Base-by-base conservation (phyloP, 169 alveolate genomes). In the Plasmodium relictum region DNA sequence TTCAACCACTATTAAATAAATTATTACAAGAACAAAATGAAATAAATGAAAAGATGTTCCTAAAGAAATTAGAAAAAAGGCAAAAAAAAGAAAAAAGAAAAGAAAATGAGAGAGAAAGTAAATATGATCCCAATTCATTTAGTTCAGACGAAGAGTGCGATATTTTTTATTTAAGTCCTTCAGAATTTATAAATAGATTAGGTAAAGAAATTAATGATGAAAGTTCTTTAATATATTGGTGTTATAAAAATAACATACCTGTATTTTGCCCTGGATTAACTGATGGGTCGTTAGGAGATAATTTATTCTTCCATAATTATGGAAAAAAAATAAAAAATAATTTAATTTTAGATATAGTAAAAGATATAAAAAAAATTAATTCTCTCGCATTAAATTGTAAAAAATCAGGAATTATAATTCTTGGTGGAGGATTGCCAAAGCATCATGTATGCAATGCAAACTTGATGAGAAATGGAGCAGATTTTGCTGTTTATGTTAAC, bases 371-470 rank as follows among this genome's bases (percentile, higher is more conserved):
- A 50, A 88, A 90, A 48, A 93, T 98, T 65, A 98, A 99, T 91
- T 98, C 98, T 73, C 68, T 97, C 59, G 98, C 99, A 14, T 88
- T 98, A 72, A 88, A 96, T 78, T 96, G 99, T 8, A 94, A 94
- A 56, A 96, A 97, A 88, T 94, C 99, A 10, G 99, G 99, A 45
- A 96, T 98, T 91, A 93, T 99, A 52, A 96, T 98, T 59, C 93
- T 98, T 18, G 99, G 99, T 24, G 99, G 99, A 2, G 99, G 99
- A 1, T 91, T 97, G 48, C 97, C 99, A 50, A 99, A 99, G 91
- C 99, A 99, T 93, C 99, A 99, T 94, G 98, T 98, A 26, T 97
- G 99, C 95, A 99, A 99, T 93, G 99, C 99, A 12, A 98, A 98
- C 90, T 91, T 98, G 85, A 97, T 98, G 99, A 95, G 99, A 88